phyloP scores from a whole-genome alignment of 2,329 filamentous ascomycete species.

The Samsoniella hepiali region DNA sequence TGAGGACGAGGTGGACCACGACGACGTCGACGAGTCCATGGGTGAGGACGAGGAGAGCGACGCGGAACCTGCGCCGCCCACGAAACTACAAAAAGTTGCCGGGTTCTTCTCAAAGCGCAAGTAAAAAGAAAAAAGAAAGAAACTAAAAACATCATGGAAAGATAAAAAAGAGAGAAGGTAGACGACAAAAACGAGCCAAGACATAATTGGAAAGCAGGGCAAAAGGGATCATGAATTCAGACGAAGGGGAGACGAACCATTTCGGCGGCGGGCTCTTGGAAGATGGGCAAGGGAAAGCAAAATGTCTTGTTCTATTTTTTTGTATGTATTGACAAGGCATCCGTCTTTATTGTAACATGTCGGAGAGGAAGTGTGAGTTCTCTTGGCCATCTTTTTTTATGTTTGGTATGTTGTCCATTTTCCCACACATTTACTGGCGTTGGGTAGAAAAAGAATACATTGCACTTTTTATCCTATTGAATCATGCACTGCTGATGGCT shows the following conservation, averaged over 20 bases:
- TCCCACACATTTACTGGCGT: conserved; percentile 15
- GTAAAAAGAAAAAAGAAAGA: neutral
- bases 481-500: too few species aligned
- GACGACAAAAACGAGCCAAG: neutral
- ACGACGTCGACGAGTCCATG: conserved; percentile 53
- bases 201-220: neutral
- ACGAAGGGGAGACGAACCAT: neutral
- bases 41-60: conserved; percentile 56
- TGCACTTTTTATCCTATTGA: neutral
- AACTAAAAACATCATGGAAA: neutral
- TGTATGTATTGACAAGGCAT: conserved; percentile 16
- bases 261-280: neutral
- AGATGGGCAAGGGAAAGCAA: neutral
- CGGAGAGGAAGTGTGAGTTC: neutral
- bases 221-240: conserved; percentile 10
- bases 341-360: conserved; percentile 11
- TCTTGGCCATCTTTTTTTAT: neutral
- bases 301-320: neutral
- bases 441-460: conserved; percentile 12
- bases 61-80: conserved; percentile 45
- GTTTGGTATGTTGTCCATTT: neutral
- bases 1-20: conserved; percentile 58
- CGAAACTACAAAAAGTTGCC: conserved; percentile 42
- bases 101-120: conserved; percentile 28
- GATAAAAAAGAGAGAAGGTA: neutral